Conservation (phyloP, 2,329 filamentous ascomycete genomes). For the Talaromyces sp. region DNA sequence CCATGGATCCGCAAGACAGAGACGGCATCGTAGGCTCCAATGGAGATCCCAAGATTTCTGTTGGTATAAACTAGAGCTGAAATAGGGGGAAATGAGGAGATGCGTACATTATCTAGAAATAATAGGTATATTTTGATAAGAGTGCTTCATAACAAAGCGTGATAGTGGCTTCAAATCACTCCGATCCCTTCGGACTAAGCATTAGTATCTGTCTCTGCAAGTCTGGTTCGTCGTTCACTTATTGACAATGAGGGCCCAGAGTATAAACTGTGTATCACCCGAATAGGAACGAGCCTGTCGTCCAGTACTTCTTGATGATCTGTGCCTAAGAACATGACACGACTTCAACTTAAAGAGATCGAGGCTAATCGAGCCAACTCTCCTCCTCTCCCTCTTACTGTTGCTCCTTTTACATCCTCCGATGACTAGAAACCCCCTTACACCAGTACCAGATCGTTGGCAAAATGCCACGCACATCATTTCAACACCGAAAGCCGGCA, state of each 20-base stretch:
- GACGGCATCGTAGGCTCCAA: no score
- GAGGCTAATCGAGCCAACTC: background rate
- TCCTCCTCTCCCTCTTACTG: background rate
- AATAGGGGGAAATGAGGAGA: background rate
- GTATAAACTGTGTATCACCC: background rate
- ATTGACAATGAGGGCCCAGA: background rate
- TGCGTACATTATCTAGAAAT: background rate
- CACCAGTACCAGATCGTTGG: background rate
- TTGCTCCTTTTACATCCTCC: background rate
- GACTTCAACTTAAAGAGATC: background rate
- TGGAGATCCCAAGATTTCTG: no score
- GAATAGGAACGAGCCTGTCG: background rate
- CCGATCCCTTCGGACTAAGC: no score
- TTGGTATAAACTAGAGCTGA: background rate
- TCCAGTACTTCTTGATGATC: background rate
- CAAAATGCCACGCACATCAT: background rate
- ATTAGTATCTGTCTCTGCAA: no score
- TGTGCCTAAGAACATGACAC: background rate
- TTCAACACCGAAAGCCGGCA: background rate
- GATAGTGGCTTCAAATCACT: no score
- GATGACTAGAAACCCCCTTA: background rate
- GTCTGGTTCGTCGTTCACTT: no score
- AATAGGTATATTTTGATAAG: background rate
- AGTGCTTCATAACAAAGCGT: no score
- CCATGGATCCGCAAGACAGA: no score